Evolutionary conservation across 2,329 filamentous ascomycete species (phyloP), one percentile per base, ranked within the genome.

Genomic region (Aspergillus quadrilineatus): DNA sequence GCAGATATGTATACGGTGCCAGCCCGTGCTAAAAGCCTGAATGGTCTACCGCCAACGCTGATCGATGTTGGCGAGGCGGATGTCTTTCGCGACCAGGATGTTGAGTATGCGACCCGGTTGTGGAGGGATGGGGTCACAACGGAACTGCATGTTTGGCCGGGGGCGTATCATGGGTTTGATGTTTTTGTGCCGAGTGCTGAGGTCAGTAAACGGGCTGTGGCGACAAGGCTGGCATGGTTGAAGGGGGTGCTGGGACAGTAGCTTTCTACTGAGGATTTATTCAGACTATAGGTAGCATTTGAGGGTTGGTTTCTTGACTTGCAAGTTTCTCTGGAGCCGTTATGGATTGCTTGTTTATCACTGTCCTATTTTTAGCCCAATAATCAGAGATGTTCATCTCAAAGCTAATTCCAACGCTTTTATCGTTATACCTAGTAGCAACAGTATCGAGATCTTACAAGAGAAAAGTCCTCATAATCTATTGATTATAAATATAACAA

Each of bases 141-240:
- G 0, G 60, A 60, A 50, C 32, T 60, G 7, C 57, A 62, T 56
- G 49, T 62, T 10, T 62, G 60, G 60, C 58, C 60, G 12, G 60
- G 60, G 26, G 26, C 43, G 30, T 62, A 51, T 54, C 60, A 62
- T 55, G 57, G 51, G 0, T 62, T 60, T 47, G 57, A 62, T 55
- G 43, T 53, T 15, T 53, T 62, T 45, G 57, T 53, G 34, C 60
- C 57, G 2, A 49, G 46, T 32, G 60, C 57, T 3, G 44, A 9
- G 14, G 15, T 54, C 3, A 50, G 48, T 50, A n/a, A 22, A 28
- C 30, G 37, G 48, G 48, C 48, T 17, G n/a, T 32, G 14, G 15
- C 8, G 22, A 26, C 15, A 28, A 42, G 48, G 48, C 8, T 50
- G 37, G 37, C 26, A 26, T 50, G 48, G 48, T 34, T 50, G 48